phyloP scores from a whole-genome alignment of 768 basidiomycete species.

The Mycena rebaudengoi region DNA sequence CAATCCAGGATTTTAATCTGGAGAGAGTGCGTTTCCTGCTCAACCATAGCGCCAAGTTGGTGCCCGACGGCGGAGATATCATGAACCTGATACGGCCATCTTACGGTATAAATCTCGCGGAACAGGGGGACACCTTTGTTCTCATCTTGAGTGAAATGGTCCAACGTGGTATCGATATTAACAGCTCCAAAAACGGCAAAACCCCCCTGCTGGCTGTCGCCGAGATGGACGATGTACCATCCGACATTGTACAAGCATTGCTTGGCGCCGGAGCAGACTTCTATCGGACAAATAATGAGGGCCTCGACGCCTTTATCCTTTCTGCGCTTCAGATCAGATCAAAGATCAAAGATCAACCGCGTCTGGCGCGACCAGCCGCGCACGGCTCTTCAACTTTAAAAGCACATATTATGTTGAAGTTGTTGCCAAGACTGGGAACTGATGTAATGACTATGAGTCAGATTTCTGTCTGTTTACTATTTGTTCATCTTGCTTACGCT shows the following conservation, averaged over 20 bases:
- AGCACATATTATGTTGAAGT: too few species aligned
- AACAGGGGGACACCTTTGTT: neutral
- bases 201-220: neutral
- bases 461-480: too few species aligned
- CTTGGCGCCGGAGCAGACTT: conserved; percentile 8
- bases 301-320: conserved; percentile 8
- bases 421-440: too few species aligned
- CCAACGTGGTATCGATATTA: neutral
- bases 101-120: neutral
- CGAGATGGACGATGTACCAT: neutral
- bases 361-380: too few species aligned
- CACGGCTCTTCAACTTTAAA: too few species aligned
- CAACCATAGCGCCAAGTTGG: conserved; percentile 1
- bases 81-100: neutral
- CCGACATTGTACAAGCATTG: neutral
- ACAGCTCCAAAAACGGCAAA: neutral
- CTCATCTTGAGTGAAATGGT: neutral
- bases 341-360: too few species aligned
- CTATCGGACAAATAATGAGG: neutral
- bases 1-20: neutral
- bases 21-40: neutral
- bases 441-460: too few species aligned
- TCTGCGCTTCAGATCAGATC: neutral
- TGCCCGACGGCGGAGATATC: neutral
- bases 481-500: too few species aligned